Conservation (phyloP, 306 rosid species). For the Nissolia schottii region DNA sequence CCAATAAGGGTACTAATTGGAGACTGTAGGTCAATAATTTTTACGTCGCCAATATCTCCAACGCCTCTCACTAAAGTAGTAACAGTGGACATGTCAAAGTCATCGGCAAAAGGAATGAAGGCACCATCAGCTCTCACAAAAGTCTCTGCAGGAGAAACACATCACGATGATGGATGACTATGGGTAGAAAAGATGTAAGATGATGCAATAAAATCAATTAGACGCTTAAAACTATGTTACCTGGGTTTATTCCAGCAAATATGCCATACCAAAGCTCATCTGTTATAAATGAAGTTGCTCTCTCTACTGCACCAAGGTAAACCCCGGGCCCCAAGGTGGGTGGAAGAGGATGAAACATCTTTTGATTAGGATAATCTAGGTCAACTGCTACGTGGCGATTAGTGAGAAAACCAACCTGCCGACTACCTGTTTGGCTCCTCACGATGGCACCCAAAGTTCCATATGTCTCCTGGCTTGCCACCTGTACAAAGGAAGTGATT, state of each 20-base stretch:
- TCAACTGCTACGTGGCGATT: constrained; percentile 97
- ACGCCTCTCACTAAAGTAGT: constrained; percentile 84
- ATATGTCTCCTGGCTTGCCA: constrained; percentile 96
- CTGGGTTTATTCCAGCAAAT: constrained; percentile 99
- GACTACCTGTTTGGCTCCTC: constrained; percentile 89
- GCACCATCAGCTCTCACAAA: constrained; percentile 99
- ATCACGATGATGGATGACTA: neutral
- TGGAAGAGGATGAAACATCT: constrained; percentile 99
- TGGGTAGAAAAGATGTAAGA: constrained; percentile 1
- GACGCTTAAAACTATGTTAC: constrained; percentile 35
- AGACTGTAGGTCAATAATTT: constrained; percentile 81
- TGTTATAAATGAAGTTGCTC: constrained; percentile 96
- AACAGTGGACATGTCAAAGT: constrained; percentile 90
- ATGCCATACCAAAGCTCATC: constrained; percentile 99
- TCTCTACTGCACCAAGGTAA: constrained; percentile 98
- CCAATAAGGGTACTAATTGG: constrained; percentile 88
- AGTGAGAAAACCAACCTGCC: constrained; percentile 97
- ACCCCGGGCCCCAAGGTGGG: constrained; percentile 98
- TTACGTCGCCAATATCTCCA: constrained; percentile 81
- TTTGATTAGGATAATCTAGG: constrained; percentile 96
- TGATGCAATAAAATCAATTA: constrained; percentile 1
- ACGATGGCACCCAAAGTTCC: constrained; percentile 99
- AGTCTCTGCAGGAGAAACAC: constrained; percentile 66
- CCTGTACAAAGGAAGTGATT: constrained; percentile 44
- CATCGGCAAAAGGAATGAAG: constrained; percentile 96